Evolutionary conservation across 2,329 filamentous ascomycete genomes (phyloP).

Genomic region (Fusarium protoensiforme): DNA sequence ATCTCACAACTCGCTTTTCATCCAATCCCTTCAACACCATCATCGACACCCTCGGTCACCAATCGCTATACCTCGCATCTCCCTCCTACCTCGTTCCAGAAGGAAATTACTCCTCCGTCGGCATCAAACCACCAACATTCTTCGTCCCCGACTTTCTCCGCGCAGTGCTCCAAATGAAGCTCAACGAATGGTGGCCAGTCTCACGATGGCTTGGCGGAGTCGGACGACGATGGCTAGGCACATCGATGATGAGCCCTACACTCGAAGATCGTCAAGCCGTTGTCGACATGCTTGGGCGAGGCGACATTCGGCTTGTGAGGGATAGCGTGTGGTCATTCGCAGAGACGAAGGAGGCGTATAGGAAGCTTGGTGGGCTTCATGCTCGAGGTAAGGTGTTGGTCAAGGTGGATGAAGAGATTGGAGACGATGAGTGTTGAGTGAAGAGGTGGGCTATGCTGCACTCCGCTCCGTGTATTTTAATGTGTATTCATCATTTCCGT

Average conservation of each 20-base stretch:
- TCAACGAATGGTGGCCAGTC: conserved; percentile 53
- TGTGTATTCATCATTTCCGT: neutral
- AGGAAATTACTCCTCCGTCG: conserved; percentile 55
- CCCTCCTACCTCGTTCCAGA: conserved; percentile 51
- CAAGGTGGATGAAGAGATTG: conserved; percentile 42
- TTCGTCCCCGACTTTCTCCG: conserved; percentile 44
- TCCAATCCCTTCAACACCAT: conserved; percentile 54
- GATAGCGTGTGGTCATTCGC: conserved; percentile 53
- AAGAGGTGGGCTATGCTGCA: neutral
- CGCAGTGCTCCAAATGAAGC: conserved; percentile 49
- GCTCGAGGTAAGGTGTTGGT: conserved; percentile 54
- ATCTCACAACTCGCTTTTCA: conserved; percentile 48
- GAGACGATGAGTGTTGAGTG: conserved; percentile 33
- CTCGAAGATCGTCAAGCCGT: conserved; percentile 48
- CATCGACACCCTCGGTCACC: conserved; percentile 61
- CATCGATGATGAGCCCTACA: conserved; percentile 49
- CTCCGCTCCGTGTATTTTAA: neutral
- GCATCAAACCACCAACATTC: conserved; percentile 51
- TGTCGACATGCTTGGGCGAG: conserved; percentile 47
- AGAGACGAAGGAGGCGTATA: conserved; percentile 50
- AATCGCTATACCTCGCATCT: conserved; percentile 56
- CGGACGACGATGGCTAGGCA: conserved; percentile 49
- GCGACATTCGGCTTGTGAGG: conserved; percentile 49
- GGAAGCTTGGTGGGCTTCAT: conserved; percentile 46
- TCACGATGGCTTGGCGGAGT: conserved; percentile 50